phyloP scores from a whole-genome alignment of 2,329 filamentous ascomycete genomes.

The Sarocladium oryzae region DNA sequence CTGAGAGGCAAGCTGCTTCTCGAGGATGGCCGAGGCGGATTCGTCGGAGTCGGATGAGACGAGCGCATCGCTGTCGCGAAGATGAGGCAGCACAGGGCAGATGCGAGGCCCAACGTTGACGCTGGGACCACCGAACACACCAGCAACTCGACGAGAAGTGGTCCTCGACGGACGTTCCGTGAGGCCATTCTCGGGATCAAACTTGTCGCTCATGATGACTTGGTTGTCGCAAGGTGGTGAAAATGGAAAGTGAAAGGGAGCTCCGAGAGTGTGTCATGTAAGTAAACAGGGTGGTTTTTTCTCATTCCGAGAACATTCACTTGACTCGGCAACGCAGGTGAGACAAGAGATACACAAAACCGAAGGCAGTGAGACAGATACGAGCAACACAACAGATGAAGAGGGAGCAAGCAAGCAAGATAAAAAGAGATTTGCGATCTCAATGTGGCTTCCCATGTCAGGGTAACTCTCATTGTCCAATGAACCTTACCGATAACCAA shows the following conservation, averaged over 20 bases:
- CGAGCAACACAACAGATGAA: not conserved
- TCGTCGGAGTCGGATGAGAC: constrained; percentile 18
- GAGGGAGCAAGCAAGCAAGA: not conserved
- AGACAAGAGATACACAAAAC: not conserved
- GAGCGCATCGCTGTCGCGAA: constrained; percentile 5
- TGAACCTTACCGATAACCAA: constrained; percentile 1
- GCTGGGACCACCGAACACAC: constrained; percentile 30
- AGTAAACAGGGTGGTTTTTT: not conserved
- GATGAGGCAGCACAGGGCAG: constrained; percentile 34
- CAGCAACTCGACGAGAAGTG: constrained; percentile 16
- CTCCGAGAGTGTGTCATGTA: not conserved
- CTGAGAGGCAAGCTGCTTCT: constrained; percentile 69
- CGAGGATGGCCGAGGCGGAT: constrained; percentile 42
- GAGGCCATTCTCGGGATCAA: constrained; percentile 3
- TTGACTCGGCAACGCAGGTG: constrained; percentile 3
- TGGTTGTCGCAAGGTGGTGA: not conserved
- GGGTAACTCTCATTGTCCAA: not conserved
- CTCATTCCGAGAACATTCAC: not conserved
- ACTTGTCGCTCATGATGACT: constrained; percentile 7
- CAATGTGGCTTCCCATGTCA: not conserved
- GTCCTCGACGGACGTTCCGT: not conserved
- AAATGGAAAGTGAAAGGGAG: not conserved
- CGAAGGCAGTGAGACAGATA: not conserved
- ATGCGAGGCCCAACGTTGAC: constrained; percentile 46
- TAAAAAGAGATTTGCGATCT: constrained; percentile 2